Base-by-base conservation (phyloP, 2,329 filamentous ascomycete species). In the Penicillium sp. region DNA sequence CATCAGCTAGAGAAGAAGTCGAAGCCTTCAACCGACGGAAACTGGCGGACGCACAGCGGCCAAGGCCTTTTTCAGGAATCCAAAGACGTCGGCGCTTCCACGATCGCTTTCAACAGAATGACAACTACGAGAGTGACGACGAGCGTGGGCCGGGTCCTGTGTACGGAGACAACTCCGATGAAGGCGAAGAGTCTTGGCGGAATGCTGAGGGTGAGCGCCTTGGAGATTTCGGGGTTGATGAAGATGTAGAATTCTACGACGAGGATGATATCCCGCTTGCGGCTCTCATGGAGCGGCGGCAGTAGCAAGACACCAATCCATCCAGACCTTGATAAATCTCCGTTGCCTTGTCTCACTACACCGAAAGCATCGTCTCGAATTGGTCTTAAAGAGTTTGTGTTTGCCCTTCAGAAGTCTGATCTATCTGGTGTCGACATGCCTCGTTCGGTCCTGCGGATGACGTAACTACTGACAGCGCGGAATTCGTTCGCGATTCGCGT, bases 201-300 rank as follows among this genome's bases (percentile, higher is more conserved):
- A 81, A 82, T 51, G 73, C 76, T 0, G 80, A 83, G 53, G 80
- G 80, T 3, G 80, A 83, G 47, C 63, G 78, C 14, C 62, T 84
- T 15, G 66, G 74, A 13, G 80, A 84, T 48, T 84, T 82, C 56
- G 80, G 80, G 0, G 77, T 84, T 3, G 80, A 83, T 53, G 80
- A 83, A 56, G 77, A 80, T 19, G 71, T 73, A 1, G 80, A 83
- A 47, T 82, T 82, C 41, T 81, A 80, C 50, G 79, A 81, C 47
- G 75, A 79, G 41, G 80, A 83, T 45, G 74, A 82, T 52, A 57
- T 82, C 10, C 80, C 80, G 2, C 58, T 84, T 34, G 73, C 71
- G 4, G 68, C 79, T 44, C 56, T 83, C 9, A 63, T 82, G 38
- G 59, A 63, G 36, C 62, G 66, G 31, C 23, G 39, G n/a, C 38